Conservation (phyloP, 192 early-diverging fungal species). For the Lunasporangiospora selenospora region DNA sequence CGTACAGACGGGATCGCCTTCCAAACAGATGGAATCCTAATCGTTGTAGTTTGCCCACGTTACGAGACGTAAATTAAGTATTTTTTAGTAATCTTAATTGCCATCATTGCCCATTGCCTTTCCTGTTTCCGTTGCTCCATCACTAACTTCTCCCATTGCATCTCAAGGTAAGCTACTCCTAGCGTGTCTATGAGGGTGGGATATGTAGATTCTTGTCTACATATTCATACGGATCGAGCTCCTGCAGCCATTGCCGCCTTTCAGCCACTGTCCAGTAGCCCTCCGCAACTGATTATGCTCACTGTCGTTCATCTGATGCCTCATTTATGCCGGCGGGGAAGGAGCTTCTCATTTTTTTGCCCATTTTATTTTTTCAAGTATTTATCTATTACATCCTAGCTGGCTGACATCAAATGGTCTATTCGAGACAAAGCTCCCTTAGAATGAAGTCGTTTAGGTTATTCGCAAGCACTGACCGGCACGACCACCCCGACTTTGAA, state of each 20-base stretch:
- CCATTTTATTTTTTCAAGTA: too few species aligned
- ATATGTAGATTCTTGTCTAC: slow-evolving; percentile 1
- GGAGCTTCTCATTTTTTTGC: too few species aligned
- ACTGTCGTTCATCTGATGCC: background rate
- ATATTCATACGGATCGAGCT: slow-evolving; percentile 5
- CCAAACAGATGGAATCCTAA: too few species aligned
- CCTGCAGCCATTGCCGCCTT: slow-evolving; percentile 3
- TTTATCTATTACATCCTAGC: too few species aligned
- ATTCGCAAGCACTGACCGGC: slow-evolving; percentile 2
- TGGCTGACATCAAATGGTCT: too few species aligned
- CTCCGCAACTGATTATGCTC: too few species aligned
- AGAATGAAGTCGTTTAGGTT: slow-evolving; percentile 4
- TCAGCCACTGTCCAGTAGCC: background rate
- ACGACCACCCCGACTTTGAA: background rate
- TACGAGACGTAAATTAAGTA: too few species aligned
- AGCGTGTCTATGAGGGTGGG: slow-evolving; percentile 13
- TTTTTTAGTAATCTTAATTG: too few species aligned
- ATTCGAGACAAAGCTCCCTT: background rate
- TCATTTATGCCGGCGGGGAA: too few species aligned
- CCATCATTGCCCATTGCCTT: too few species aligned
- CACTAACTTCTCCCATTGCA: background rate
- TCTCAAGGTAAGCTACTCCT: slow-evolving; percentile 13
- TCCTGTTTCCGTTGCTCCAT: slow-evolving; percentile 14
- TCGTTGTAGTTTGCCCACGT: too few species aligned
- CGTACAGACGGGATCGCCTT: too few species aligned